Conservation (phyloP, 768 basidiomycete genomes). For the Amanita polypyramis region DNA sequence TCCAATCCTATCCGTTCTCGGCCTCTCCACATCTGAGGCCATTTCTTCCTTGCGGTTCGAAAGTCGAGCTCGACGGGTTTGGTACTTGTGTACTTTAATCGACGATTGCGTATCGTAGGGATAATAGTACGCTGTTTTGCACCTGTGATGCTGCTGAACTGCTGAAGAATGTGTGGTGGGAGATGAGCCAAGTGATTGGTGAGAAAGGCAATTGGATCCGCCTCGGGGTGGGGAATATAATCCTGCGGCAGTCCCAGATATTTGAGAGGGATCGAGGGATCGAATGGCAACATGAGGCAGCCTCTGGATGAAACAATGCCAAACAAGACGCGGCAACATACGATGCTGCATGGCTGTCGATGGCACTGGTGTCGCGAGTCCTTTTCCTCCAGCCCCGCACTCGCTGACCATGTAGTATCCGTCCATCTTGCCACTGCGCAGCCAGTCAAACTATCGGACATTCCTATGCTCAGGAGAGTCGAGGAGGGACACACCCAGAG, state of each 20-base stretch:
- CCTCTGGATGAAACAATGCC: neutral
- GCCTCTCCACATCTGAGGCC: slow-evolving; percentile 65
- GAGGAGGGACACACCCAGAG: slow-evolving; percentile 27
- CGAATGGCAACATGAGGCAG: neutral
- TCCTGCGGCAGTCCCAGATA: slow-evolving; percentile 50
- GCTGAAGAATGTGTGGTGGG: slow-evolving; percentile 50
- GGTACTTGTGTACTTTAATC: slow-evolving; percentile 49
- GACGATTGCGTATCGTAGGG: slow-evolving; percentile 59
- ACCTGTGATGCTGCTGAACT: slow-evolving; percentile 34
- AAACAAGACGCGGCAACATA: neutral
- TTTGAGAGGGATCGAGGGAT: slow-evolving; percentile 18
- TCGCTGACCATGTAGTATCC: slow-evolving; percentile 34
- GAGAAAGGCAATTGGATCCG: slow-evolving; percentile 56
- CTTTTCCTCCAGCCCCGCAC: slow-evolving; percentile 26
- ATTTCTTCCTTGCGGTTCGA: slow-evolving; percentile 38
- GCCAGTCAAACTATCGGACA: slow-evolving; percentile 34
- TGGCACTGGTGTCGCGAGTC: slow-evolving; percentile 45
- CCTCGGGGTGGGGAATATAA: slow-evolving; percentile 50
- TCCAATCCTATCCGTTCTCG: slow-evolving; percentile 34
- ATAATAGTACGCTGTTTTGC: slow-evolving; percentile 61
- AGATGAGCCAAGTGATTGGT: slow-evolving; percentile 44
- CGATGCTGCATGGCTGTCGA: slow-evolving; percentile 24
- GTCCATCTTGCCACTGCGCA: slow-evolving; percentile 35
- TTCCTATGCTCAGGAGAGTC: slow-evolving; percentile 29
- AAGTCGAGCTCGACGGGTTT: slow-evolving; percentile 48